Percentiles rank a stretch among this genome's conserved stretches.
phyloP scores from a whole-genome alignment of 2,329 filamentous ascomycete species.

The Pseudogymnoascus sp. region DNA sequence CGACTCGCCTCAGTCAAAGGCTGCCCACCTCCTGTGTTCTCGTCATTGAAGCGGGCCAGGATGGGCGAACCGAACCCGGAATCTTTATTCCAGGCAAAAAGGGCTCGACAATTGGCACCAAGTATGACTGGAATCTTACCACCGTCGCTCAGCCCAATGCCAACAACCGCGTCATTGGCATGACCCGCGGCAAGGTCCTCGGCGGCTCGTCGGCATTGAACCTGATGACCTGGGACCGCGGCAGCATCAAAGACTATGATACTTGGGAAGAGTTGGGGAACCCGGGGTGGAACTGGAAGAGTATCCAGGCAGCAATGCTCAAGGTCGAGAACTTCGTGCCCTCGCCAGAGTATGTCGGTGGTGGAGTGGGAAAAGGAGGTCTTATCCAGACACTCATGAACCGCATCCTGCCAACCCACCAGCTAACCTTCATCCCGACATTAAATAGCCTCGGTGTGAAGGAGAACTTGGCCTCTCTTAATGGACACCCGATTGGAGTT shows the following conservation, averaged over 20 bases:
- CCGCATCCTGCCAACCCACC: conserved; percentile 35
- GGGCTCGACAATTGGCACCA: not conserved
- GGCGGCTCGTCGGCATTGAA: conserved; percentile 31
- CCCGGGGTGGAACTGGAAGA: conserved; percentile 33
- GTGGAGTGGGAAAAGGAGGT: not conserved
- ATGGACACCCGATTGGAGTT: conserved; percentile 42
- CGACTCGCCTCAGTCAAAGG: not conserved
- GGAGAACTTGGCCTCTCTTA: conserved; percentile 37
- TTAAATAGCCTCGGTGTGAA: conserved; percentile 37
- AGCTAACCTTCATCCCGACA: conserved; percentile 37
- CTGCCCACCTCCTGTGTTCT: not conserved
- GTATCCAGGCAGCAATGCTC: not conserved
- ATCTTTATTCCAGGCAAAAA: not conserved
- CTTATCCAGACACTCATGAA: conserved; percentile 29
- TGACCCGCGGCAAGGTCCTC: conserved; percentile 29
- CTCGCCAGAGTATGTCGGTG: conserved; percentile 16
- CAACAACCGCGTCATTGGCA: conserved; percentile 22
- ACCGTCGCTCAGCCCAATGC: not conserved
- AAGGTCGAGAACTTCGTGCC: conserved; percentile 16
- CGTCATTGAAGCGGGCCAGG: not conserved
- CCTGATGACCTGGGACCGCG: conserved; percentile 21
- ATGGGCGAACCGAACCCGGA: not conserved
- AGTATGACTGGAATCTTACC: conserved; percentile 6
- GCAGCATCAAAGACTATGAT: conserved; percentile 29
- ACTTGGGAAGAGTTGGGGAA: conserved; percentile 36